These are phyloP conservation scores for Fomitopsis betulina DNA, from an alignment of 1,284 basidiomycete species.

Conservation along the genomic window DNA sequence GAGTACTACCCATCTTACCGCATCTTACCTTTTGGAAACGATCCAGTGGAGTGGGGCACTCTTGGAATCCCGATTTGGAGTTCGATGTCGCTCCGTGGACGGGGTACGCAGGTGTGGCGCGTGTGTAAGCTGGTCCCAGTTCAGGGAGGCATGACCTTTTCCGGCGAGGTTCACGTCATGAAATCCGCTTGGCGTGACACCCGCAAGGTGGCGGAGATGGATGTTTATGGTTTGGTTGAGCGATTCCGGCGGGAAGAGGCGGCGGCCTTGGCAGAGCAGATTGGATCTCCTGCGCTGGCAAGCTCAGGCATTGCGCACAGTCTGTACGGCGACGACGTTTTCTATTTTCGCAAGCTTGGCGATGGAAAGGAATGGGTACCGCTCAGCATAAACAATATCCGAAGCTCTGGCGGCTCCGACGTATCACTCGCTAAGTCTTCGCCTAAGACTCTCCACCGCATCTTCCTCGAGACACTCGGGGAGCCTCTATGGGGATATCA, in stretches of 20 bases:
- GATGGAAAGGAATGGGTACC: background rate
- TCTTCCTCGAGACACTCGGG: background rate
- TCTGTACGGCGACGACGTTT: conserved; percentile 4
- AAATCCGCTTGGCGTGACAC: conserved; percentile 15
- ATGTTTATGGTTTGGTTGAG: conserved; percentile 1
- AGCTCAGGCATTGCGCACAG: background rate
- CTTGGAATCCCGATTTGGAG: no score
- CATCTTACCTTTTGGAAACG: no score
- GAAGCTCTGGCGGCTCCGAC: background rate
- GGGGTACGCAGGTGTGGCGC: no score
- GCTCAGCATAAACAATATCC: background rate
- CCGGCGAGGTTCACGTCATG: no score
- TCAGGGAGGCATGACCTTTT: no score
- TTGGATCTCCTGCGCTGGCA: background rate
- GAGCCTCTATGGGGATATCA: conserved; percentile 1
- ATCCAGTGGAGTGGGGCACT: no score
- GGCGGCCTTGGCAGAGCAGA: background rate
- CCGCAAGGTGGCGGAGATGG: conserved; percentile 9
- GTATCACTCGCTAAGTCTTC: no score
- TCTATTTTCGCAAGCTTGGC: no score
- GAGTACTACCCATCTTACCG: no score
- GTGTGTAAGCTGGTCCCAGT: no score
- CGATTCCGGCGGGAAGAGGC: background rate
- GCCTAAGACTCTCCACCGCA: background rate
- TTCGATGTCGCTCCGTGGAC: no score